Conservation (phyloP, 2,329 filamentous ascomycete species). For the Anthostomella pinea region DNA sequence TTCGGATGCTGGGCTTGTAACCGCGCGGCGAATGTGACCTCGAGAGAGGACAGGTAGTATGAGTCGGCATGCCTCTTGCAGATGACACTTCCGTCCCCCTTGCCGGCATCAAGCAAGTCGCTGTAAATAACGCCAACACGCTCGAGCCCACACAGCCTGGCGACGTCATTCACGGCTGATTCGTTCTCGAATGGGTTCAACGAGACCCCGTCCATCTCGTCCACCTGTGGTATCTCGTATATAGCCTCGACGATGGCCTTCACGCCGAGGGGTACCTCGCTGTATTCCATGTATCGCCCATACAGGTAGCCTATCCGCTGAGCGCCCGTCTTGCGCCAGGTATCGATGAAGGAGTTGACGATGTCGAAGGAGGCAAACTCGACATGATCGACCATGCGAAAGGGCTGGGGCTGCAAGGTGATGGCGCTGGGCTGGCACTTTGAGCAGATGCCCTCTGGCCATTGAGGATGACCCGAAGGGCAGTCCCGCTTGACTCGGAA, state of each 20-base stretch:
- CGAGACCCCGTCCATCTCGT: conserved; percentile 85
- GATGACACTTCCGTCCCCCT: conserved; percentile 78
- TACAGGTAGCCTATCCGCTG: conserved; percentile 91
- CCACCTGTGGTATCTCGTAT: conserved; percentile 89
- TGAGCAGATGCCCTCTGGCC: conserved; percentile 95
- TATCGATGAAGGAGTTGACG: conserved; percentile 85
- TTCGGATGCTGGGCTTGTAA: conserved; percentile 87
- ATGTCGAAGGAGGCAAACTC: conserved; percentile 85
- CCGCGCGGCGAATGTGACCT: conserved; percentile 84
- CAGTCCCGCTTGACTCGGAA: conserved; percentile 87
- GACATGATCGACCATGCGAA: conserved; percentile 97
- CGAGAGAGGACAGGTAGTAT: conserved; percentile 88
- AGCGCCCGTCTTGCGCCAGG: conserved; percentile 81
- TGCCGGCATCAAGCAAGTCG: conserved; percentile 79
- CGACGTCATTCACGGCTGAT: conserved; percentile 75
- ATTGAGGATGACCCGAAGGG: conserved; percentile 86
- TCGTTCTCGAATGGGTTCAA: conserved; percentile 83
- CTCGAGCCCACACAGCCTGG: conserved; percentile 78
- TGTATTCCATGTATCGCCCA: conserved; percentile 85
- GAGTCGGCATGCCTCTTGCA: conserved; percentile 97
- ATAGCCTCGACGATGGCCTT: conserved; percentile 97
- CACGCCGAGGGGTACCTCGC: conserved; percentile 86
- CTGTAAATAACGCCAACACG: conserved; percentile 93
- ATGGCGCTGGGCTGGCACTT: conserved; percentile 98
- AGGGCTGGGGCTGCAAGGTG: conserved; percentile 87